Conservation (phyloP, 73 alveolate species). For the Paramecium tetraurelia region DNA sequence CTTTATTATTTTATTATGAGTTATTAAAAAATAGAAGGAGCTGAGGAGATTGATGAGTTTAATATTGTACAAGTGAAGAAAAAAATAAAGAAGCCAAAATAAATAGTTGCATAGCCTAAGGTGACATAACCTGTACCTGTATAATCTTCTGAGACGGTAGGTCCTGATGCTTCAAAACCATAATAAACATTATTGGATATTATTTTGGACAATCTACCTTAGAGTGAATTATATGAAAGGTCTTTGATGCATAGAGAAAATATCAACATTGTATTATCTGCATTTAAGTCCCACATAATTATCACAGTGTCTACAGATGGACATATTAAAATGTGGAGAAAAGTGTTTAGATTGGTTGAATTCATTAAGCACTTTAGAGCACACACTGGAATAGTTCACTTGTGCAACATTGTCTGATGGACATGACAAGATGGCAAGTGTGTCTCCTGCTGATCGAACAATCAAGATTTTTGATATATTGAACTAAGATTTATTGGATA, state of each 20-base stretch:
- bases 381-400: constrained; percentile 82
- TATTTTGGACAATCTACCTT: constrained; percentile 66
- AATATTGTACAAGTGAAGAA: not conserved
- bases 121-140: not conserved
- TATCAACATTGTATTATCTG: constrained; percentile 66
- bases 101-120: not conserved
- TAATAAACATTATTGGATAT: constrained; percentile 27
- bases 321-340: constrained; percentile 90
- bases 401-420: constrained; percentile 74
- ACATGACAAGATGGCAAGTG: constrained; percentile 79
- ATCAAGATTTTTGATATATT: constrained; percentile 85
- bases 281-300: constrained; percentile 75
- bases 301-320: constrained; percentile 90
- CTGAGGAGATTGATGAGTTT: not conserved
- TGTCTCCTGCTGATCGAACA: constrained; percentile 77
- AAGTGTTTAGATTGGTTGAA: constrained; percentile 81
- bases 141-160: not conserved
- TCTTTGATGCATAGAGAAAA: constrained; percentile 82
- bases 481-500: constrained; percentile 82
- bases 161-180: not conserved
- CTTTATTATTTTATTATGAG: not conserved
- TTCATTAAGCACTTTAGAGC: constrained; percentile 86
- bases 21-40: constrained; percentile 1
- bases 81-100: not conserved
- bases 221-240: constrained; percentile 76